Evolutionary conservation across 805 yeast genomes (phyloP), one percentile per base, ranked within the genome.

Genomic region (Maudiozyma pseudohumilis): DNA sequence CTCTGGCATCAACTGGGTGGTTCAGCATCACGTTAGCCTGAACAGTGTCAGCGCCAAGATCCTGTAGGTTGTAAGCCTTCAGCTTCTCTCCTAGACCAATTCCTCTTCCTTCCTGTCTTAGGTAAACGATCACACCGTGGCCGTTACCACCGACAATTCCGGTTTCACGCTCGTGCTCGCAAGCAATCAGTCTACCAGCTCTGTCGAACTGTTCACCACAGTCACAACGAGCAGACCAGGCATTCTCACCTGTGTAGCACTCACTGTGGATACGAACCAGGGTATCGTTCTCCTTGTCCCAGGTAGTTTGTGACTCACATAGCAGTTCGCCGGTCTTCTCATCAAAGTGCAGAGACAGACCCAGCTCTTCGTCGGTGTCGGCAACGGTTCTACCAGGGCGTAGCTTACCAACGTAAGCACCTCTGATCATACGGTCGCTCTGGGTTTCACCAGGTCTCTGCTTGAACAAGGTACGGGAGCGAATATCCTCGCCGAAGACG

Each of bases 141-240:
- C 95, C 95, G 34, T 69, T 70, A 40, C 70, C 65, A 6, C 95
- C 95, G 5, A 35, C 30, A 9, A 56, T 49, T 9, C 50, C 46
- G 7, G 56, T 43, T 19, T 50, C 51, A 9, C 38, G 33, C 36
- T 56, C 61, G 20, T 42, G 49, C 10, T 53, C 56, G 29, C 55
- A 45, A 8, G 59, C 55, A 89, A 92, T 92, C 30, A 86, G 60
- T 44, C 94, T 71, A 7, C 96, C 98, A 2, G 97, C 97, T 61
- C 94, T 96, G 60, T 92, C 96, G 52, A 92, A 84, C 65, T 92
- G 99, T 61, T 92, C 99, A 16, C 99, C 99, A 63, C 99, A 92
- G 61, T 92, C 99, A 61, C 99, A 92, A 39, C 99, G 72, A 1
- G 99, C 97, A 41, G 89, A 77, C 98, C 99, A 92, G 8, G 96